Evolutionary conservation across 176 grass and related monocot genomes (phyloP).

Genomic region (Cenchrus americanus): DNA sequence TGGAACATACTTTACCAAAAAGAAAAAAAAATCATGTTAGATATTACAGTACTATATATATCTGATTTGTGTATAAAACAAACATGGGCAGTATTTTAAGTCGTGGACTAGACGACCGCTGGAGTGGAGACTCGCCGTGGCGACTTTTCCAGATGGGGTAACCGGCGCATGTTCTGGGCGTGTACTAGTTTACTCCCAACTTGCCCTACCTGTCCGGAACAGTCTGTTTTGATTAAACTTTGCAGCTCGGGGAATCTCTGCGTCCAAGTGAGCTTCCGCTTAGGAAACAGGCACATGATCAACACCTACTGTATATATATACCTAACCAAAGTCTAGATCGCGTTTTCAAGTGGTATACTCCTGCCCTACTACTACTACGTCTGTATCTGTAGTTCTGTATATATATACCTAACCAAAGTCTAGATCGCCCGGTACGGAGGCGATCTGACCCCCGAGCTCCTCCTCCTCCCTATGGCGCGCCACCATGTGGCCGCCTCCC

Average conservation of each 20-base stretch:
- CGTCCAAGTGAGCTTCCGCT: neutral
- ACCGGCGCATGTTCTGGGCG: neutral
- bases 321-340: neutral
- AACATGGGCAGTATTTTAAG: too few species aligned
- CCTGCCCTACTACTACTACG: too few species aligned
- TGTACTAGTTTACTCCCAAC: neutral
- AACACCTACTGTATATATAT: too few species aligned
- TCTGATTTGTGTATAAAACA: too few species aligned
- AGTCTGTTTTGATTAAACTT: neutral
- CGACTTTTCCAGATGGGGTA: constrained; percentile 18
- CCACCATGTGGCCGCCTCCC: constrained; percentile 41
- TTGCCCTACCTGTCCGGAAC: neutral
- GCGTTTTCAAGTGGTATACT: neutral
- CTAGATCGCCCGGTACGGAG: neutral
- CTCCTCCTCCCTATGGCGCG: neutral
- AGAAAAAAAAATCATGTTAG: too few species aligned
- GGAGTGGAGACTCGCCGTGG: too few species aligned
- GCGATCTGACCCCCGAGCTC: neutral
- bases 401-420: neutral
- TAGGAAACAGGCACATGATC: constrained; percentile 1
- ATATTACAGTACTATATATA: too few species aligned
- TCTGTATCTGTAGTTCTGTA: too few species aligned
- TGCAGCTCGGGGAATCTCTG: constrained; percentile 24
- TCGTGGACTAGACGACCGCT: too few species aligned
- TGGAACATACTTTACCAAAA: neutral